Evolutionary conservation across 1,284 basidiomycete genomes (phyloP).

Genomic region (Albatrellus sp.): DNA sequence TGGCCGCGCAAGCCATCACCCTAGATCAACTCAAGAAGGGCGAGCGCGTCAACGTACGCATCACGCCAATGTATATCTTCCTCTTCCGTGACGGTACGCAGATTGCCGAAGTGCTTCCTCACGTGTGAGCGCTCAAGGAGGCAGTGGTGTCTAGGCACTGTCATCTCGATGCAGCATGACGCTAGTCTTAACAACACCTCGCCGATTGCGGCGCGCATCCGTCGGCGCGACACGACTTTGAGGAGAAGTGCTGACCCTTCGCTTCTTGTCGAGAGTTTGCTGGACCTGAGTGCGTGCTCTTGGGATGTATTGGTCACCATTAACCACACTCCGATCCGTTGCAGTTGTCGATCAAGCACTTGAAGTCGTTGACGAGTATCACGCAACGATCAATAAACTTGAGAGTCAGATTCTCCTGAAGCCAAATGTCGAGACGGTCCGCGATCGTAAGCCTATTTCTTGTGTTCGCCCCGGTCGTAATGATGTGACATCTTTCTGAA

Average conservation of each 20-base stretch:
- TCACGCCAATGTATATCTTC: slow-evolving; percentile 52
- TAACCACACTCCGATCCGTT: neutral
- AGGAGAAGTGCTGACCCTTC: slow-evolving; percentile 49
- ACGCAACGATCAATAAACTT: slow-evolving; percentile 44
- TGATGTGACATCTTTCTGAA: neutral
- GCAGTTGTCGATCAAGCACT: slow-evolving; percentile 53
- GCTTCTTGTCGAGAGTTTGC: slow-evolving; percentile 45
- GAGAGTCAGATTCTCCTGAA: slow-evolving; percentile 47
- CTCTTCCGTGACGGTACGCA: slow-evolving; percentile 44
- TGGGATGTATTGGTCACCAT: neutral
- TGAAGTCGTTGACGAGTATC: slow-evolving; percentile 57
- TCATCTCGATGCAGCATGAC: slow-evolving; percentile 43
- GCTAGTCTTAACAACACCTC: slow-evolving; percentile 35
- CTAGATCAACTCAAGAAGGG: slow-evolving; percentile 38
- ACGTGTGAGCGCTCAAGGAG: neutral
- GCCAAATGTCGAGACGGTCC: slow-evolving; percentile 46
- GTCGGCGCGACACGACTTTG: slow-evolving; percentile 43
- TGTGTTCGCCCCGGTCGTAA: slow-evolving; percentile 1
- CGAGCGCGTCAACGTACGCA: slow-evolving; percentile 45
- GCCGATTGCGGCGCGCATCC: slow-evolving; percentile 43
- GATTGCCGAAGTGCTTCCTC: neutral
- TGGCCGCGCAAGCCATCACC: slow-evolving; percentile 25
- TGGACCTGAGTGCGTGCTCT: slow-evolving; percentile 41
- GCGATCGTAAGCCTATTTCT: slow-evolving; percentile 28
- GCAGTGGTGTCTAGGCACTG: slow-evolving; percentile 31